Evolutionary conservation across 179 eudicot genomes (phyloP).

Genomic region (Spinacia oleracea): DNA sequence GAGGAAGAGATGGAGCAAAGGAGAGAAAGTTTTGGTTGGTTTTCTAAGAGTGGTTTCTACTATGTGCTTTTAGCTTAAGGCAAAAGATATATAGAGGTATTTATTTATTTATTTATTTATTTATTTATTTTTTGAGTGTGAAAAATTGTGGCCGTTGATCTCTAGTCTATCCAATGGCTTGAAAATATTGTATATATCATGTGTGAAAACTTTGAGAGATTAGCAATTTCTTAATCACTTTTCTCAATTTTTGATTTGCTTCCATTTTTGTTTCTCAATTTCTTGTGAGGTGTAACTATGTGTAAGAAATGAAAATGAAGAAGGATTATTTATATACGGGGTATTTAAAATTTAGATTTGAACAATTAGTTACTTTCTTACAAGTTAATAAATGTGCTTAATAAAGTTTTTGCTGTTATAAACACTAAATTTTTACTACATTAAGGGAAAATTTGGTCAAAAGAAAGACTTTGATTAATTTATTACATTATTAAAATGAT

Average conservation of each 20-base stretch:
- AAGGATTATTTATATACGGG: background rate
- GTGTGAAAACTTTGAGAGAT: background rate
- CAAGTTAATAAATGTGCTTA: slow-evolving; percentile 27
- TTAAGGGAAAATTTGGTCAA: slow-evolving; percentile 28
- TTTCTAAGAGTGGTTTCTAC: slow-evolving; percentile 14
- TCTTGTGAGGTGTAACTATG: background rate
- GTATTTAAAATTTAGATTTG: slow-evolving; percentile 9
- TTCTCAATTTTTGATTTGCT: slow-evolving; percentile 2
- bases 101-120: slow-evolving; percentile 6
- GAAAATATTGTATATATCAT: background rate
- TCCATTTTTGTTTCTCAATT: slow-evolving; percentile 12
- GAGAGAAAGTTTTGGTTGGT: slow-evolving; percentile 20
- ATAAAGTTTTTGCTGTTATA: slow-evolving; percentile 26
- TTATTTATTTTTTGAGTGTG: background rate
- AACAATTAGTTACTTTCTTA: slow-evolving; percentile 24
- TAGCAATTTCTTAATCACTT: slow-evolving; percentile 3
- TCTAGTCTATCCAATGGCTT: slow-evolving; percentile 9
- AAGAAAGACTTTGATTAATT: slow-evolving; percentile 18
- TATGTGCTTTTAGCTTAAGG: slow-evolving; percentile 12
- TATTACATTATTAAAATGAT: slow-evolving; percentile 22
- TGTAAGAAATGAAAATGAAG: slow-evolving; percentile 9
- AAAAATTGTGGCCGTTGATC: slow-evolving; percentile 7
- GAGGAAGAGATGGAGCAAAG: slow-evolving; percentile 24
- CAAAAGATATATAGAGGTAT: slow-evolving; percentile 5
- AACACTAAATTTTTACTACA: background rate